Conservation (phyloP, 768 basidiomycete species). For the Pholiota molesta region DNA sequence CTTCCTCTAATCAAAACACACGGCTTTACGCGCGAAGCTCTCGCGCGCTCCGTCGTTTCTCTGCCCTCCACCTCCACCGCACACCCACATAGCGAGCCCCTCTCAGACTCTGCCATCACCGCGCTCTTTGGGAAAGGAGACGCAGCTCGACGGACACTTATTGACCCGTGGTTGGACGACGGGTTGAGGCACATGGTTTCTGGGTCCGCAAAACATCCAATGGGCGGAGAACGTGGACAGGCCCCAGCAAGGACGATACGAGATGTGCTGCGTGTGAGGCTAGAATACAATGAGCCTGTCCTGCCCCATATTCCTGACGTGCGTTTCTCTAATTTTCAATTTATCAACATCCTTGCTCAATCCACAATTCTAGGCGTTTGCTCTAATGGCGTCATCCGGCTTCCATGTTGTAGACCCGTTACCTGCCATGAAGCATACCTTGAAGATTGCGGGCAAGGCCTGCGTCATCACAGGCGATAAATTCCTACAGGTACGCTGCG, state of each 20-base stretch:
- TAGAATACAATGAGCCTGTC: constrained; percentile 71
- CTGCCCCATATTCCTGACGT: constrained; percentile 71
- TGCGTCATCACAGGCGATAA: constrained; percentile 60
- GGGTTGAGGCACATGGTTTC: constrained; percentile 55
- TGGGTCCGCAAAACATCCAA: constrained; percentile 1
- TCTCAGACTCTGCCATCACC: constrained; percentile 71
- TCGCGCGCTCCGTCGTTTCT: constrained; percentile 64
- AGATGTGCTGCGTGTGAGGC: constrained; percentile 55
- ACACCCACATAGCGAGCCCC: constrained; percentile 50
- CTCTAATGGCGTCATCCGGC: constrained; percentile 56
- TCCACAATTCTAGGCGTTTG: constrained; percentile 61
- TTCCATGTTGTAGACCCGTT: constrained; percentile 59
- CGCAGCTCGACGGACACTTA: constrained; percentile 61
- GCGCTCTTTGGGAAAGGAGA: constrained; percentile 76
- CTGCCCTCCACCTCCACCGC: constrained; percentile 44
- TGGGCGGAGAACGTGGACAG: background rate
- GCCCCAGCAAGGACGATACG: constrained; percentile 34
- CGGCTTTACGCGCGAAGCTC: constrained; percentile 75
- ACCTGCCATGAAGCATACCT: constrained; percentile 64
- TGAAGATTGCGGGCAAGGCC: constrained; percentile 68
- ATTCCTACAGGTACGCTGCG: constrained; percentile 55
- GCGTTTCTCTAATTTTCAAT: constrained; percentile 11
- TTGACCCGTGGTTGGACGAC: constrained; percentile 75
- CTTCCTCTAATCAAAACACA: constrained; percentile 64
- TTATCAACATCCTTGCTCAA: too few species aligned